phyloP scores from a whole-genome alignment of 2,329 filamentous ascomycete genomes.

The Colletotrichum lupini region DNA sequence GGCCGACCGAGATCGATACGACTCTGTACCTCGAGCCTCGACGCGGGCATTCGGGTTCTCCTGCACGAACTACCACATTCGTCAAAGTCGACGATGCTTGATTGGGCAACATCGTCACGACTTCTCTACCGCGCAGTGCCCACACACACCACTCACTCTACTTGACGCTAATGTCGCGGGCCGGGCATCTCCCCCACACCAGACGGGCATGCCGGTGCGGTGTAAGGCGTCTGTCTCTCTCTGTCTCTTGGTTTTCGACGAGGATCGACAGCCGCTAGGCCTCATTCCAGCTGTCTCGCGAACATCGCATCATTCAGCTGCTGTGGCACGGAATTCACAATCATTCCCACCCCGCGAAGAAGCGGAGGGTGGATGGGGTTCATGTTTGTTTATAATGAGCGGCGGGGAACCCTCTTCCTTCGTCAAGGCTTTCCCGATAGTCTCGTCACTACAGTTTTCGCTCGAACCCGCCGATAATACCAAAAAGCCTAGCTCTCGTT shows the following conservation, averaged over 20 bases:
- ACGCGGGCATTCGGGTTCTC: not conserved
- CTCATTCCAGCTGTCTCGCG: slow-evolving; percentile 16
- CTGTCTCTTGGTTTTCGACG: not conserved
- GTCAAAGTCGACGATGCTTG: not conserved
- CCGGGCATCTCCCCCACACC: slow-evolving; percentile 11
- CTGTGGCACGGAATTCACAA: slow-evolving; percentile 12
- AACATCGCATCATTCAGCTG: slow-evolving; percentile 24
- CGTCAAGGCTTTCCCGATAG: too few species aligned
- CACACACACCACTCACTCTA: not conserved
- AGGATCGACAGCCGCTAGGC: slow-evolving; percentile 6
- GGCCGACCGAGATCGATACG: not conserved
- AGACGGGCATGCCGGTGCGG: slow-evolving; percentile 19
- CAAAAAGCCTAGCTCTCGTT: not conserved
- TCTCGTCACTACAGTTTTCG: not conserved
- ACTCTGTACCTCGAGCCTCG: not conserved
- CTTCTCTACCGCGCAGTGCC: not conserved
- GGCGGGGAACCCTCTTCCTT: not conserved
- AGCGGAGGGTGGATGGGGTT: not conserved
- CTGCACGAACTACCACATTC: not conserved
- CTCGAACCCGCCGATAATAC: not conserved
- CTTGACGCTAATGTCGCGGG: slow-evolving; percentile 16
- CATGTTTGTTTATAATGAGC: not conserved
- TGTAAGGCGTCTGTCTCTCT: slow-evolving; percentile 5
- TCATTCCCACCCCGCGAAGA: not conserved
- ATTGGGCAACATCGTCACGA: not conserved